Evolutionary conservation across 305 asterid genomes (phyloP).

Genomic region (Rubia tinctorum): DNA sequence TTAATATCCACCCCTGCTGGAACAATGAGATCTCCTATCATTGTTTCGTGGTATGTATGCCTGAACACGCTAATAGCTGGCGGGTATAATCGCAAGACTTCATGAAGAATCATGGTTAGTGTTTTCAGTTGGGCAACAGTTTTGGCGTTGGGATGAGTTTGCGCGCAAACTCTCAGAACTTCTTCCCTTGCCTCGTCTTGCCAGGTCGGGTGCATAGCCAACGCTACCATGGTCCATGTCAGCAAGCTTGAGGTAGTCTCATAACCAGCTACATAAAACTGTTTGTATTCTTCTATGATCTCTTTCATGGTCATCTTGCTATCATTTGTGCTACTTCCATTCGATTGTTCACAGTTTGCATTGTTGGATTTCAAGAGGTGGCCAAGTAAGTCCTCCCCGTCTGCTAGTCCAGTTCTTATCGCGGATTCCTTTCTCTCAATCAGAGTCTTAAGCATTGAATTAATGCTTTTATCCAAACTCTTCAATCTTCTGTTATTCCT

Average conservation of each 20-base stretch:
- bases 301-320: constrained; percentile 40
- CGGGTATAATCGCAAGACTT: constrained; percentile 49
- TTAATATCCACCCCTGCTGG: constrained; percentile 42
- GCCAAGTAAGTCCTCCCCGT: constrained; percentile 34
- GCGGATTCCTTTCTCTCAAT: constrained; percentile 35
- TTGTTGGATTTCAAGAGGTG: constrained; percentile 36
- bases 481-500: constrained; percentile 42
- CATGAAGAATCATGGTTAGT: constrained; percentile 50
- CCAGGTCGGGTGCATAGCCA: constrained; percentile 56
- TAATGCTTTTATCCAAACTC: constrained; percentile 37
- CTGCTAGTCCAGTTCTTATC: constrained; percentile 23
- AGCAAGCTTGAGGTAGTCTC: constrained; percentile 45
- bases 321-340: constrained; percentile 10
- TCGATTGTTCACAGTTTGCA: constrained; percentile 18
- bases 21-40: constrained; percentile 33
- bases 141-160: constrained; percentile 36
- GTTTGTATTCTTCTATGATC: constrained; percentile 50
- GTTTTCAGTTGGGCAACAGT: constrained; percentile 44
- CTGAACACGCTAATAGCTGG: constrained; percentile 35
- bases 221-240: constrained; percentile 40
- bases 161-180: constrained; percentile 31
- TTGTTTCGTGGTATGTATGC: constrained; percentile 34
- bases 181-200: constrained; percentile 57
- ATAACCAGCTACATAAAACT: constrained; percentile 45
- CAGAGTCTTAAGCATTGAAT: constrained; percentile 36